These are phyloP conservation scores for Penicillium sp. DNA, from an alignment of 2,329 filamentous ascomycete species.

Conservation along the genomic window DNA sequence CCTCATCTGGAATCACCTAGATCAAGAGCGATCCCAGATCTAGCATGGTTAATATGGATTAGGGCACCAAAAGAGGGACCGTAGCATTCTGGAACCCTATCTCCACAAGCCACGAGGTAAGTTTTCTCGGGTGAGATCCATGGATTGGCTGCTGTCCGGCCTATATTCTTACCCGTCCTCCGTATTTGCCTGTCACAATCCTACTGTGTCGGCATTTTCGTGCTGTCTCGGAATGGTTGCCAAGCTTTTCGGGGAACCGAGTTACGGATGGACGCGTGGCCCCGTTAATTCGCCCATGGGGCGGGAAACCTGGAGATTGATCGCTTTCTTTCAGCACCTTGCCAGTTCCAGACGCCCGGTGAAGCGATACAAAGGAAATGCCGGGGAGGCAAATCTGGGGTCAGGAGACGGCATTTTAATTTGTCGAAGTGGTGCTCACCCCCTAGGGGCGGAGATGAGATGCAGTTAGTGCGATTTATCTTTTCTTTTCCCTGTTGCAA, in stretches of 20 bases:
- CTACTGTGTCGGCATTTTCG: background rate
- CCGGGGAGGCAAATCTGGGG: conserved; percentile 15
- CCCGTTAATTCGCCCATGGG: conserved; percentile 5
- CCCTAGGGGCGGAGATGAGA: background rate
- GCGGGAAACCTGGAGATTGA: conserved; percentile 4
- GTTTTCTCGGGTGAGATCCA: background rate
- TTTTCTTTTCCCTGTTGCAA: background rate
- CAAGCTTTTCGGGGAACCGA: conserved; percentile 13
- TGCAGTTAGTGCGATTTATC: background rate
- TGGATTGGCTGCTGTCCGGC: background rate
- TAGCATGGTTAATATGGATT: background rate
- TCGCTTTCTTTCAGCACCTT: background rate
- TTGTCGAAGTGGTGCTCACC: background rate
- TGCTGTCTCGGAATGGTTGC: background rate
- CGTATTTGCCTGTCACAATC: background rate
- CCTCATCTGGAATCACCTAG: background rate
- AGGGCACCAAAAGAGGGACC: background rate
- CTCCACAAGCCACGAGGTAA: conserved; percentile 4
- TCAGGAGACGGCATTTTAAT: background rate
- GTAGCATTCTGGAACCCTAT: conserved; percentile 12
- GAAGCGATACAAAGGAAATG: background rate
- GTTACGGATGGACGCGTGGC: conserved; percentile 11
- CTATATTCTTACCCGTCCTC: conserved; percentile 7
- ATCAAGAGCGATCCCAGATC: background rate
- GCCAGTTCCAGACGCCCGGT: conserved; percentile 19